phyloP scores from a whole-genome alignment of 2,329 filamentous ascomycete species.

The Ophiostoma novo-ulmi region DNA sequence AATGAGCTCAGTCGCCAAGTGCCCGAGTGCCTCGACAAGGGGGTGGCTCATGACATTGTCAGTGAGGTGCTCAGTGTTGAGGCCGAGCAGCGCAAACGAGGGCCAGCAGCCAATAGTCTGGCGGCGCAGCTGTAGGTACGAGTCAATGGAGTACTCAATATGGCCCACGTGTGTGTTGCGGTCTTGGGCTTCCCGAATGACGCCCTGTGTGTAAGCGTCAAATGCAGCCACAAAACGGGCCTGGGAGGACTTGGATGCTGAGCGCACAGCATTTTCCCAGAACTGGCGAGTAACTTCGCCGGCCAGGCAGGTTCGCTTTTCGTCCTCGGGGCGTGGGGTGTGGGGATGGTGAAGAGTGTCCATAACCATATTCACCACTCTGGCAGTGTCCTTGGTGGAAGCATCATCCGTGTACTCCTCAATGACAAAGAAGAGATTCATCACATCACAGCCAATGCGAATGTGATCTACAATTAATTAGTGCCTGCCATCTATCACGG shows the following conservation, averaged over 20 bases:
- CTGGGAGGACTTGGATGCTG: slow-evolving; percentile 26
- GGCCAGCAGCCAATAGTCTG: slow-evolving; percentile 30
- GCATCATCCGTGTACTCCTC: slow-evolving; percentile 30
- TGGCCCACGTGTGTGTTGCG: slow-evolving; percentile 18
- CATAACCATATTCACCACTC: slow-evolving; percentile 24
- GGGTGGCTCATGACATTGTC: slow-evolving; percentile 28
- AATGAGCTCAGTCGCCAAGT: slow-evolving; percentile 29
- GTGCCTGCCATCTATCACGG: not conserved
- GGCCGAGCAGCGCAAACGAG: slow-evolving; percentile 27
- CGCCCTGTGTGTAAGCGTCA: slow-evolving; percentile 29
- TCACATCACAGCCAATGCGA: slow-evolving; percentile 28
- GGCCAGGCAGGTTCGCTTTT: slow-evolving; percentile 26
- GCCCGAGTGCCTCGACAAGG: slow-evolving; percentile 26
- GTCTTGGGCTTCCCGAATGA: slow-evolving; percentile 29
- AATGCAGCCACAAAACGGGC: slow-evolving; percentile 30
- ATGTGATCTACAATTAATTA: slow-evolving; percentile 22
- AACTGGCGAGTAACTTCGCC: slow-evolving; percentile 31
- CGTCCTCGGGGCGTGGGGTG: slow-evolving; percentile 23
- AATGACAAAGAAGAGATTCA: slow-evolving; percentile 32
- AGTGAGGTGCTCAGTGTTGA: slow-evolving; percentile 24
- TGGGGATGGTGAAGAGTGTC: slow-evolving; percentile 28
- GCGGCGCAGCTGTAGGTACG: slow-evolving; percentile 30
- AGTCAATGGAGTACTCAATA: not conserved
- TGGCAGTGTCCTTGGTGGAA: slow-evolving; percentile 16
- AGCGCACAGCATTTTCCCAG: slow-evolving; percentile 28